Conservation (phyloP, 768 basidiomycete genomes). For the Hysterangium stoloniferum region DNA sequence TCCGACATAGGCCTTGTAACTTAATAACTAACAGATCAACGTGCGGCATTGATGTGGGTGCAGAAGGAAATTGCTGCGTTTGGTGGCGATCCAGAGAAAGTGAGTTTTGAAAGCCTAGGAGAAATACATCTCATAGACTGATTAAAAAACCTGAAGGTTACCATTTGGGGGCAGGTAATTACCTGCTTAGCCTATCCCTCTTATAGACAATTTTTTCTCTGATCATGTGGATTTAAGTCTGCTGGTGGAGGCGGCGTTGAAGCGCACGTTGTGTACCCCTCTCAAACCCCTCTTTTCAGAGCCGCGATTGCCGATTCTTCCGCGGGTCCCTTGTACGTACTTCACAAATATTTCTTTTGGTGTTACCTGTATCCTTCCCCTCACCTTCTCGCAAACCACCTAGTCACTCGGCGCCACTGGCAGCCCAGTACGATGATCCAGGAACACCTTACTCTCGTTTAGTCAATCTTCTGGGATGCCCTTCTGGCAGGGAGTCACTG, state of each 20-base stretch:
- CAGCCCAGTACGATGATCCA: conserved; percentile 42
- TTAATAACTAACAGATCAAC: conserved; percentile 22
- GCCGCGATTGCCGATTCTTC: conserved; percentile 47
- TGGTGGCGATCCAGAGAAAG: conserved; percentile 28
- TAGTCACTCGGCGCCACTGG: conserved; percentile 44
- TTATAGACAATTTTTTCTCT: background rate
- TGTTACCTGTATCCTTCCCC: no score
- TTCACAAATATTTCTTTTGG: background rate
- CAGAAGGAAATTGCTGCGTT: conserved; percentile 30
- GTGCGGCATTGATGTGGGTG: conserved; percentile 29
- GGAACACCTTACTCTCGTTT: conserved; percentile 44
- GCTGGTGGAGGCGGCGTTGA: conserved; percentile 14
- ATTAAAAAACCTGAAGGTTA: conserved; percentile 28
- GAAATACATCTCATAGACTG: background rate
- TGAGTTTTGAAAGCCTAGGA: background rate
- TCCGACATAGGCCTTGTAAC: background rate
- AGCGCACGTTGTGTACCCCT: conserved; percentile 13
- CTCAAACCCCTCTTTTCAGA: conserved; percentile 32
- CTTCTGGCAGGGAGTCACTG: conserved; percentile 31
- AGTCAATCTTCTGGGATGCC: conserved; percentile 38
- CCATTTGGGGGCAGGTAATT: conserved; percentile 49
- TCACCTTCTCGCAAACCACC: no score
- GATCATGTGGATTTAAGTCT: conserved; percentile 8
- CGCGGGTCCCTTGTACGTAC: conserved; percentile 44
- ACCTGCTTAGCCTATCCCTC: background rate